Base-by-base conservation (phyloP, 108 stramenopile genomes). In the Nitzschia palea region DNA sequence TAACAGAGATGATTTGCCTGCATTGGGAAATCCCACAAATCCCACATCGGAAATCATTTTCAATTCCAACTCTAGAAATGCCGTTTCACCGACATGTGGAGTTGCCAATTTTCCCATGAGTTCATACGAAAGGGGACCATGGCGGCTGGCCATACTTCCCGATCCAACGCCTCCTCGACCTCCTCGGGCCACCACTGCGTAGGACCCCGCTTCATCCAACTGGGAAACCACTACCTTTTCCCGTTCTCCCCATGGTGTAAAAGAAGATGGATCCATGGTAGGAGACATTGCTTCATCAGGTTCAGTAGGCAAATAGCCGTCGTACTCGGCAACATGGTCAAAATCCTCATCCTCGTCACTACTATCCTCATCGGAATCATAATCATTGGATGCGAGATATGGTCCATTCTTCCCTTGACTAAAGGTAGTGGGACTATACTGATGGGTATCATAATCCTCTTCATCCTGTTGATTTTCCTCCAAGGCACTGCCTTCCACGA, bases 11-110 rank as follows among this genome's bases (percentile, higher is more conserved):
- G 81, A 84, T 71, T 99, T 99, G 18, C 99, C 99, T 17, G 97
- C 98, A 75, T 99, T 99, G 0, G 99, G 99, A 70, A 93, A 96
- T n/a, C 99, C 99, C 30, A 99, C 98, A 18, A 99, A 77, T 9
- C 98, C 99, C 54, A 99, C 83, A 63, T 99, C 99, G 0, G 98
- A 97, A 61, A 98, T 92, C 52, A 90, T 73, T 71, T 98, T 96
- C 27, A 99, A 70, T 71, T 99, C 98, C 29, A 99, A 77, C 52
- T 94, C 91, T 30, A 98, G 44, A 63, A 76, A 74, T 22, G 77
- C 79, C 31, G 47, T 42, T 36, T 85, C 86, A 23, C 88, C 83
- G 4, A 34, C 37, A 51, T 65, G 44, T 0, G 88, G 78, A 65
- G 50, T 68, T 12, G 88, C 71, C 60, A 82, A 74, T 56, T 78